These are phyloP conservation scores for Ustilago loliicola DNA, from an alignment of 1,284 basidiomycete species.

Conservation along the genomic window DNA sequence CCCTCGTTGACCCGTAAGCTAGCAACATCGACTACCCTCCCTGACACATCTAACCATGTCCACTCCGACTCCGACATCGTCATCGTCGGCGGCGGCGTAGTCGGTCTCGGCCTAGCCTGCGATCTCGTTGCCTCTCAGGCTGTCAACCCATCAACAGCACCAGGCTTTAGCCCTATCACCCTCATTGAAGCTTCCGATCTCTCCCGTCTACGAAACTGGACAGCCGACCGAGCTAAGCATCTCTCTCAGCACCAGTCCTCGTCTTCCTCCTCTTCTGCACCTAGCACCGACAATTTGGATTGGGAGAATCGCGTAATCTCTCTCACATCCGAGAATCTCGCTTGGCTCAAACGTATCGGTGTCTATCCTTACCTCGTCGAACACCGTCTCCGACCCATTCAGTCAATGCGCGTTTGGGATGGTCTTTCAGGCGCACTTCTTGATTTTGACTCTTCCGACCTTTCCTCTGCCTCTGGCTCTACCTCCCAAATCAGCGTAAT, in stretches of 20 bases:
- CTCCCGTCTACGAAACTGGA: constrained; percentile 48
- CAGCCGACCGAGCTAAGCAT: constrained; percentile 26
- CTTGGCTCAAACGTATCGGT: constrained; percentile 64
- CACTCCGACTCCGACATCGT: constrained; percentile 61
- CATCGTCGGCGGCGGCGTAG: constrained; percentile 68
- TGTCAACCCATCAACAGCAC: constrained; percentile 7
- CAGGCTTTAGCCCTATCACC: constrained; percentile 33
- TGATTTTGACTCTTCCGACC: constrained; percentile 58
- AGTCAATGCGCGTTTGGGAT: constrained; percentile 68
- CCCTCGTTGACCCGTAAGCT: constrained; percentile 6
- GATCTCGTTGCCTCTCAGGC: constrained; percentile 42
- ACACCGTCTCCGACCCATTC: constrained; percentile 55
- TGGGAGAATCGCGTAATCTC: constrained; percentile 70
- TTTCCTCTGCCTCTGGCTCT: constrained; percentile 13
- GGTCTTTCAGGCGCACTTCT: constrained; percentile 64
- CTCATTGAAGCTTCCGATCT: constrained; percentile 64
- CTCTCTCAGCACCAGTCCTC: constrained; percentile 6
- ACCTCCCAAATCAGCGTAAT: constrained; percentile 57
- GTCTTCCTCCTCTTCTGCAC: constrained; percentile 20
- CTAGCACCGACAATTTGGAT: constrained; percentile 37
- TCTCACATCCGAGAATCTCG: constrained; percentile 63
- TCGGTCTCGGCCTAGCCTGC: constrained; percentile 63
- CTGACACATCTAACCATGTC: background rate
- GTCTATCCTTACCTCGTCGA: constrained; percentile 54
- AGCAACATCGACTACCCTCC: constrained; percentile 10